Conservation (phyloP, 768 basidiomycete genomes). For the Lentinus tigrinus region DNA sequence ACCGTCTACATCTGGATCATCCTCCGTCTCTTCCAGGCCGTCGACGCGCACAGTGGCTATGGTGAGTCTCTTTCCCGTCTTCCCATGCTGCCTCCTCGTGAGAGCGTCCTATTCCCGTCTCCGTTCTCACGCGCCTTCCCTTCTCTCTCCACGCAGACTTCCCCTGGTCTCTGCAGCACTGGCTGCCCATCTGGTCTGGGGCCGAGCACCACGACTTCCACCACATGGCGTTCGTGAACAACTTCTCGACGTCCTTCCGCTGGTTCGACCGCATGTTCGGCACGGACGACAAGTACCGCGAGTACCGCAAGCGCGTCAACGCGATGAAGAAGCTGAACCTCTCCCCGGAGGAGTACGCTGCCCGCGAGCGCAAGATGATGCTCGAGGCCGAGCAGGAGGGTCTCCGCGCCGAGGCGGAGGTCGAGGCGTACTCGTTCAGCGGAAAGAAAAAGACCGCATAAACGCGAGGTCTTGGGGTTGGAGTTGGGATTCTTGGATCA, state of each 20-base stretch:
- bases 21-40: constrained; percentile 92
- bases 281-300: constrained; percentile 87
- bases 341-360: constrained; percentile 49
- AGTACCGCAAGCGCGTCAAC: constrained; percentile 66
- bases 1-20: constrained; percentile 95
- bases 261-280: constrained; percentile 91
- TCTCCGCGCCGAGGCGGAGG: constrained; percentile 58
- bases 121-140: not conserved
- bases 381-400: constrained; percentile 77
- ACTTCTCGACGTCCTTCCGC: constrained; percentile 91
- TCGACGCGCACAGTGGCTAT: constrained; percentile 97
- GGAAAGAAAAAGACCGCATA: constrained; percentile 23
- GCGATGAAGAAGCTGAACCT: constrained; percentile 52
- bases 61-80: constrained; percentile 60
- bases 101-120: no score
- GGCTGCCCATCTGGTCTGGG: constrained; percentile 94
- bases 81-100: no score
- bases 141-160: constrained; percentile 57
- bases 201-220: constrained; percentile 99
- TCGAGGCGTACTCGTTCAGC: constrained; percentile 28
- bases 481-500: not conserved
- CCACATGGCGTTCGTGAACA: constrained; percentile 94
- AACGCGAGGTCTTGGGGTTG: not conserved
- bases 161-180: constrained; percentile 94
- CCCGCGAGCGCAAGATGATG: constrained; percentile 60